A percentile compares a stretch with the other conserved stretches of the same genome.
Evolutionary conservation across 495 filamentous ascomycete species (phyloP).

Genomic region (Lentithecium fluviatile): DNA sequence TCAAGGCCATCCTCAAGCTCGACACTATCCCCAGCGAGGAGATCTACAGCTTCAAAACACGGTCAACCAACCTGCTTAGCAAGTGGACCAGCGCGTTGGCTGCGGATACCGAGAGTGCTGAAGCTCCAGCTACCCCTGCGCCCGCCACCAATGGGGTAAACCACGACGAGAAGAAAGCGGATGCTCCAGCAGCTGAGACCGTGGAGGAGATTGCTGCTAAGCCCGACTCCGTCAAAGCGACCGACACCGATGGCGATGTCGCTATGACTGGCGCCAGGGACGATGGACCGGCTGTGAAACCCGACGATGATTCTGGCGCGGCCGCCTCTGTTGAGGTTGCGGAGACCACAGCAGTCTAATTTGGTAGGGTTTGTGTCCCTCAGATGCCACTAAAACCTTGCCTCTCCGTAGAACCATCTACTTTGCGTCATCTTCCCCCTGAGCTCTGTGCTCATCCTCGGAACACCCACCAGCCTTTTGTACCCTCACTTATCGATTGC

Average conservation of each 20-base stretch:
- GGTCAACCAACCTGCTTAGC: constrained; percentile 68
- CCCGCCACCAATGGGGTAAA: constrained; percentile 52
- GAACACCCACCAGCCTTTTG: too few species aligned
- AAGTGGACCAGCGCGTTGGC: constrained; percentile 82
- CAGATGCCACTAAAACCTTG: too few species aligned
- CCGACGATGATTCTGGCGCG: constrained; percentile 4
- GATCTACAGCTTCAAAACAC: constrained; percentile 77
- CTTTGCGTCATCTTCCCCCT: too few species aligned
- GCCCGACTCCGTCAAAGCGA: constrained; percentile 11
- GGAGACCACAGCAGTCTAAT: neutral
- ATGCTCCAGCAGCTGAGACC: constrained; percentile 43
- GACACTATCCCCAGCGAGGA: constrained; percentile 77
- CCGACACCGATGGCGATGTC: constrained; percentile 25
- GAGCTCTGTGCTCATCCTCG: too few species aligned
- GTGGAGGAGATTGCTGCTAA: constrained; percentile 2
- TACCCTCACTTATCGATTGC: too few species aligned
- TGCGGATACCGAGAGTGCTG: constrained; percentile 46
- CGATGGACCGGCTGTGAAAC: constrained; percentile 3
- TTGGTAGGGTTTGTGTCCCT: neutral
- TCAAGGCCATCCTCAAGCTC: constrained; percentile 86
- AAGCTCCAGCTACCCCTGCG: constrained; percentile 22
- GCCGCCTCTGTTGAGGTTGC: constrained; percentile 3
- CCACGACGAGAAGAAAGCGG: constrained; percentile 53
- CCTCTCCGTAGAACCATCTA: too few species aligned
- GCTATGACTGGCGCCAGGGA: constrained; percentile 24